Evolutionary conservation across 768 basidiomycete genomes (phyloP).

Genomic region (Kwoniella sp.): DNA sequence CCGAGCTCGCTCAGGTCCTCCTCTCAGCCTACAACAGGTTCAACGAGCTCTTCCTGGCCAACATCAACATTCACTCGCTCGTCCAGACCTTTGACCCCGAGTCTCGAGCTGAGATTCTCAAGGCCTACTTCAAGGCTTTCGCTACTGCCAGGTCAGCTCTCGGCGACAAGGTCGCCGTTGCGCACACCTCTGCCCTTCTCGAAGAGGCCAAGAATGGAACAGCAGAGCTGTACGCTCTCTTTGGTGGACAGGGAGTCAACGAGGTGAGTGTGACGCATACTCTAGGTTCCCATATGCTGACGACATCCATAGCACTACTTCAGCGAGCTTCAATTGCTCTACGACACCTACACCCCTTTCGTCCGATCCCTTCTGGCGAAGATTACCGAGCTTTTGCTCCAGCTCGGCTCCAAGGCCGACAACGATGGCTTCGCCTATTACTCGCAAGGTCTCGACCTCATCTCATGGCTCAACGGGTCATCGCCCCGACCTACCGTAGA

Average conservation of each 20-base stretch:
- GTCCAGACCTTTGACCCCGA: slow-evolving; percentile 69
- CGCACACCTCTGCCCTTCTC: slow-evolving; percentile 52
- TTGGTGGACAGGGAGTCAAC: slow-evolving; percentile 96
- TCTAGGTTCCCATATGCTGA: slow-evolving; percentile 10
- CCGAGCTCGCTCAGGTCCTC: slow-evolving; percentile 56
- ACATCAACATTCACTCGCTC: slow-evolving; percentile 76
- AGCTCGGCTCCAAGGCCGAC: slow-evolving; percentile 63
- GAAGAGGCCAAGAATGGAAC: slow-evolving; percentile 47
- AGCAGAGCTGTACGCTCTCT: slow-evolving; percentile 72
- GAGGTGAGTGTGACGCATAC: slow-evolving; percentile 59
- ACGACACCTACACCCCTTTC: slow-evolving; percentile 86
- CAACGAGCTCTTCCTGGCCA: slow-evolving; percentile 65
- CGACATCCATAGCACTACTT: slow-evolving; percentile 65
- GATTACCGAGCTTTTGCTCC: slow-evolving; percentile 64
- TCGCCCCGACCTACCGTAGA: slow-evolving; percentile 67
- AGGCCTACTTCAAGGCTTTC: slow-evolving; percentile 73
- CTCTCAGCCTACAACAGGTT: slow-evolving; percentile 72
- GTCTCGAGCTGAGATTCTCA: slow-evolving; percentile 68
- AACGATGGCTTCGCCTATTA: slow-evolving; percentile 59
- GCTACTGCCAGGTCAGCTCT: slow-evolving; percentile 61
- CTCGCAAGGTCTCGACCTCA: slow-evolving; percentile 71
- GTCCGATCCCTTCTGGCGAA: slow-evolving; percentile 66
- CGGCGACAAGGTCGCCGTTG: slow-evolving; percentile 53
- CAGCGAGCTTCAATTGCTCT: slow-evolving; percentile 84
- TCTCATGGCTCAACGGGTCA: slow-evolving; percentile 75